Evolutionary conservation across 2,329 filamentous ascomycete species (phyloP).

Genomic region (Penicillium sp.): DNA sequence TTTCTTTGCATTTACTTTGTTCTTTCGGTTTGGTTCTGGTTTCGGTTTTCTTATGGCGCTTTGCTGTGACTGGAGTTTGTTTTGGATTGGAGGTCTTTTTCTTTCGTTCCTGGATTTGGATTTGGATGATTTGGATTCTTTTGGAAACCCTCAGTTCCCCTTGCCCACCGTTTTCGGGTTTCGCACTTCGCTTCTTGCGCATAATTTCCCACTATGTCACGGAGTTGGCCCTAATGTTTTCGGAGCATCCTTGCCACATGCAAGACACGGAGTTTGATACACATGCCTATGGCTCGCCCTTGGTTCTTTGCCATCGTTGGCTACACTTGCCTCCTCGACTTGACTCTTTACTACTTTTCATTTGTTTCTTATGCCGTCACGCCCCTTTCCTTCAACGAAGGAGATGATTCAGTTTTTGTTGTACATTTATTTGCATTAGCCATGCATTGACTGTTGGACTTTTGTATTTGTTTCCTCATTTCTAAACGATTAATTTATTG

Average conservation of each 20-base stretch:
- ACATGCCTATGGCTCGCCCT: not conserved
- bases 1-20: conserved; percentile 6
- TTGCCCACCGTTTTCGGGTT: conserved; percentile 5
- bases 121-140: conserved; percentile 8
- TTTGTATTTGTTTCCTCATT: not conserved
- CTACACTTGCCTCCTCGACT: conserved; percentile 13
- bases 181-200: conserved; percentile 22
- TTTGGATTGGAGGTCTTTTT: not conserved
- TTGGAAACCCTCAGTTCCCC: conserved; percentile 6
- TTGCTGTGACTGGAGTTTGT: conserved; percentile 11
- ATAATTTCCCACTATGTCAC: conserved; percentile 22
- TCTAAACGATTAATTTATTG: not conserved
- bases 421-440: conserved; percentile 29
- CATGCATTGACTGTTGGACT: conserved; percentile 12
- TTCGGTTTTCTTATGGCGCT: conserved; percentile 20
- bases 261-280: conserved; percentile 18
- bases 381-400: conserved; percentile 21
- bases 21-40: conserved; percentile 1
- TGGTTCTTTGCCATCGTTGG: conserved; percentile 9
- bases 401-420: conserved; percentile 18
- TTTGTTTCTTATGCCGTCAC: conserved; percentile 31
- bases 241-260: conserved; percentile 16
- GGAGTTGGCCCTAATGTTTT: conserved; percentile 19
- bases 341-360: conserved; percentile 27
- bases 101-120: conserved; percentile 6